Evolutionary conservation across 495 filamentous ascomycete species (phyloP), one percentile per base, ranked within the genome.

Genomic region (Thozetella sp.): DNA sequence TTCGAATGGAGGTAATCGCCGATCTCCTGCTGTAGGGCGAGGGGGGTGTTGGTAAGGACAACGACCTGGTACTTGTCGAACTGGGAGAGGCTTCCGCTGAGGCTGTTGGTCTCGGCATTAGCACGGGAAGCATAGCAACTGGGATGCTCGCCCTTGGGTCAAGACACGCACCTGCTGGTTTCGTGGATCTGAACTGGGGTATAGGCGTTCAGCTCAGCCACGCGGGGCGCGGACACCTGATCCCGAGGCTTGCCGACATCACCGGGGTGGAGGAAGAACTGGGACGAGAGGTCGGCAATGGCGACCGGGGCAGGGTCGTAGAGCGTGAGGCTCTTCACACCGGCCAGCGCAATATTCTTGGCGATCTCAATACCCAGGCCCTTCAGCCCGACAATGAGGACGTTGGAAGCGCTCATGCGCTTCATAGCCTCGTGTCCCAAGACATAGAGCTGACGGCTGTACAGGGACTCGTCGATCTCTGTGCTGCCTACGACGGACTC

Each of bases 371-470:
- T 93, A 76, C 96, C 96, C 27, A 99, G 84, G 20, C 96, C 95
- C 71, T 93, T 92, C 64, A 97, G 76, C 55, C 96, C 96, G 54
- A 93, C 90, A 54, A 99, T 85, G 20, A 99, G 89, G 48, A 99
- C 86, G 72, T 98, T 93, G 22, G 96, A 98, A 53, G 93, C 90
- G 71, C 93, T 84, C 96, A 99, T 99, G 57, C 93, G 91, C 80
- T 96, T 98, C 96, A 99, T 99, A 55, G 96, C 96, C 80, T 99
- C 96, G 76, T 98, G 96, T 26, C 96, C 96, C 58, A 99, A 86
- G 54, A 99, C 95, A 74, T 99, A 96, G 51, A 99, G 91, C 77
- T 99, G 96, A 57, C 96, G 86, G 75, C 93, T 97, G 83, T 99
- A 99, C 62, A 99, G 84, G 54, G 91, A 92, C 77, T 99, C 96